Evolutionary conservation across 78 protist genomes (phyloP).

Genomic region (Mastigamoeba balamuthi): DNA sequence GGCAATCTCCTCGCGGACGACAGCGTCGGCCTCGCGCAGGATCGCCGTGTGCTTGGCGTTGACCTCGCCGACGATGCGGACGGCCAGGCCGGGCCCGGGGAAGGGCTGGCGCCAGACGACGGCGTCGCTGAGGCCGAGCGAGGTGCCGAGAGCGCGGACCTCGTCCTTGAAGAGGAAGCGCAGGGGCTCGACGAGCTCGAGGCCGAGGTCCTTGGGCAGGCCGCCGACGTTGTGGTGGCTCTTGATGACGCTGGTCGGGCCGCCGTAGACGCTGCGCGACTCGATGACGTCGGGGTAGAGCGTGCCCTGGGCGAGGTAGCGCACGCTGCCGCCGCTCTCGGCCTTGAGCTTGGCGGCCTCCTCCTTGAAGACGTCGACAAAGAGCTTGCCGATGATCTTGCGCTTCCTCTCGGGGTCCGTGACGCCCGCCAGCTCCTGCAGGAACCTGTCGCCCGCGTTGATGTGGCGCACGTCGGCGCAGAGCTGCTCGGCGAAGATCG

Average conservation of each 20-base stretch:
- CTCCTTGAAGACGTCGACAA: slow-evolving; percentile 67
- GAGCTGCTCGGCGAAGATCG: neutral
- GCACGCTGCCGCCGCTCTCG: slow-evolving; percentile 56
- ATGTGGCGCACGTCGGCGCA: no score
- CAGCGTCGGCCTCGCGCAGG: no score
- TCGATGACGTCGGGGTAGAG: slow-evolving; percentile 93
- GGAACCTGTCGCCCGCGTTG: no score
- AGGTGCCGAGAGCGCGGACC: slow-evolving; percentile 75
- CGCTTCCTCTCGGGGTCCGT: no score
- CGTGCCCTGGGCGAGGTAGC: slow-evolving; percentile 89
- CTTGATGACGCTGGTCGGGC: slow-evolving; percentile 83
- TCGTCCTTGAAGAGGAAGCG: slow-evolving; percentile 91
- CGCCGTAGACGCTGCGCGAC: slow-evolving; percentile 59
- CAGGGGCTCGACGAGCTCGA: slow-evolving; percentile 82
- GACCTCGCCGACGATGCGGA: slow-evolving; percentile 76
- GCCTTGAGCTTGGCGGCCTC: slow-evolving; percentile 31
- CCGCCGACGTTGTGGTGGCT: slow-evolving; percentile 92
- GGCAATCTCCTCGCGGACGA: no score
- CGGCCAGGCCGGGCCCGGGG: slow-evolving; percentile 96
- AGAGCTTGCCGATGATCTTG: slow-evolving; percentile 92
- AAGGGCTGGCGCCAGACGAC: slow-evolving; percentile 93
- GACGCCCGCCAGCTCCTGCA: no score
- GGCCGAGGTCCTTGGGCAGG: slow-evolving; percentile 70
- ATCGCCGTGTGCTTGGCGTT: slow-evolving; percentile 3
- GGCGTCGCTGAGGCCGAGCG: slow-evolving; percentile 69